Conservation (phyloP, 257 asterid species). For the Gentiana straminea region DNA sequence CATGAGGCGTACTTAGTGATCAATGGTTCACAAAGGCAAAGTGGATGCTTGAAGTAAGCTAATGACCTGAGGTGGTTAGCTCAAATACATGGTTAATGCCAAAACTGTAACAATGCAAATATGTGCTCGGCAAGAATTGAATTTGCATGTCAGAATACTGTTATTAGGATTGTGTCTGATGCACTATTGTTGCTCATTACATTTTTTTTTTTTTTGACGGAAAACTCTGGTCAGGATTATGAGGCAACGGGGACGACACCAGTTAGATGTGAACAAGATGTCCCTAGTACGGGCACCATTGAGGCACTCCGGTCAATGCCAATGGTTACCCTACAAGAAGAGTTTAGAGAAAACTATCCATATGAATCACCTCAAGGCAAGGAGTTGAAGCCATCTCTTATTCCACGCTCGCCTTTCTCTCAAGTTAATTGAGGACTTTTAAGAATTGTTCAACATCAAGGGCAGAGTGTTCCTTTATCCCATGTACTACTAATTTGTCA, state of each 20-base stretch:
- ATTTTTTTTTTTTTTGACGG: too few relatives aligned
- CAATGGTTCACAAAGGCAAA: too few relatives aligned
- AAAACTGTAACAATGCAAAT: too few relatives aligned
- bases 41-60: too few relatives aligned
- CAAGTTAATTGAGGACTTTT: conserved; percentile 42
- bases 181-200: too few relatives aligned
- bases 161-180: too few relatives aligned
- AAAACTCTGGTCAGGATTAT: conserved; percentile 50
- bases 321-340: conserved; percentile 58
- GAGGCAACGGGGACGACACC: conserved; percentile 76
- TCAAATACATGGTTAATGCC: too few relatives aligned
- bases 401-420: conserved; percentile 66
- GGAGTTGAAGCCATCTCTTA: conserved; percentile 35
- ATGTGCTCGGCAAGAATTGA: background rate
- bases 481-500: conserved; percentile 20
- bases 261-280: conserved; percentile 37
- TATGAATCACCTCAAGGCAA: conserved; percentile 34
- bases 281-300: conserved; percentile 57
- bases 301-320: conserved; percentile 77
- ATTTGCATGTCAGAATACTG: too few relatives aligned
- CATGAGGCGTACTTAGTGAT: too few relatives aligned
- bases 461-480: conserved; percentile 15
- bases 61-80: too few relatives aligned
- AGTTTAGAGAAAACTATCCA: conserved; percentile 49
- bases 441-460: conserved; percentile 2